phyloP scores from a whole-genome alignment of 208 protist genomes.

The Trypanosoma brucei region DNA sequence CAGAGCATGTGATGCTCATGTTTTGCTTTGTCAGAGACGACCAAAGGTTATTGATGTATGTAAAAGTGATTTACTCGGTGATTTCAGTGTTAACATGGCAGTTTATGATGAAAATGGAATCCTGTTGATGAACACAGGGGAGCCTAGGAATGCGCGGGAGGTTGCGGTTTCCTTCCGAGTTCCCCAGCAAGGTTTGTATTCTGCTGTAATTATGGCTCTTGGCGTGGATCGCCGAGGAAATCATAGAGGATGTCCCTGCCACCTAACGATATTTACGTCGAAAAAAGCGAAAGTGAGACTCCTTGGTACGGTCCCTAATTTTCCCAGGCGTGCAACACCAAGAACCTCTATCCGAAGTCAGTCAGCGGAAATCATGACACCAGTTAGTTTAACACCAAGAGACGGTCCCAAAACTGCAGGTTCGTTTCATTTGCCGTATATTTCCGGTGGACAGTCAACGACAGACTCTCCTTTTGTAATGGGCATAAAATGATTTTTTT shows the following conservation, averaged over 20 bases:
- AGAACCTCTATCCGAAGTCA: too few species aligned
- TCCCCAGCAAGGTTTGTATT: constrained; percentile 45
- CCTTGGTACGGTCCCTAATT: constrained; percentile 31
- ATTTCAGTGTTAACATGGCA: constrained; percentile 55
- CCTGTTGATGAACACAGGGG: constrained; percentile 44
- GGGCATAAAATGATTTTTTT: too few species aligned
- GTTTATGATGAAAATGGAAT: constrained; percentile 64
- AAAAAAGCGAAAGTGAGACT: constrained; percentile 57
- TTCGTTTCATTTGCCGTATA: constrained; percentile 4
- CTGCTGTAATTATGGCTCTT: constrained; percentile 45
- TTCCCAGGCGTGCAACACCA: constrained; percentile 5
- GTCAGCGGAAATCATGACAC: too few species aligned
- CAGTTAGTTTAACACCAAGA: neutral
- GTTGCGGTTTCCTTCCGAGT: constrained; percentile 68
- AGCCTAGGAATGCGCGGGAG: constrained; percentile 74
- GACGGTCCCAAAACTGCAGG: neutral
- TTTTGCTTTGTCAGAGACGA: constrained; percentile 75
- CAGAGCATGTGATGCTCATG: constrained; percentile 61
- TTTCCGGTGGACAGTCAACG: neutral
- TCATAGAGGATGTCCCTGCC: constrained; percentile 47
- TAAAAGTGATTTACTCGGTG: constrained; percentile 52
- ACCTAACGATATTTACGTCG: constrained; percentile 59
- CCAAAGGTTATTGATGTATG: constrained; percentile 27
- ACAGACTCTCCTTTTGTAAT: neutral
- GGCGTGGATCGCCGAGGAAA: constrained; percentile 25